A percentile compares a stretch with the other conserved stretches of the same genome.
Conservation (phyloP, 2,329 filamentous ascomycete genomes). For the Colletotrichum sp. region DNA sequence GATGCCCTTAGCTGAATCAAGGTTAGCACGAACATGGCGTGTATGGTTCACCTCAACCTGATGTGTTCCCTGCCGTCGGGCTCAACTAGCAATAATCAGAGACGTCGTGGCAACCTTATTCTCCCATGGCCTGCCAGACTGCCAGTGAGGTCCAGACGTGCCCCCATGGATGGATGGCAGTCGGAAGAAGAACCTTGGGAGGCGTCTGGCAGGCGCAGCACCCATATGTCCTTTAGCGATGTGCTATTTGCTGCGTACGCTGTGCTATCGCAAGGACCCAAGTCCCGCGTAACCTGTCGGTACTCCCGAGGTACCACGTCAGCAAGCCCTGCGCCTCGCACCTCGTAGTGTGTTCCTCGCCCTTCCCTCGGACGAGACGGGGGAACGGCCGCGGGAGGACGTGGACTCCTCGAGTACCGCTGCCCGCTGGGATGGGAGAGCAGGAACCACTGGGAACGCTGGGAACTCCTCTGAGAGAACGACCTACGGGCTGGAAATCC, state of each 20-base stretch:
- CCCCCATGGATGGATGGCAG: neutral
- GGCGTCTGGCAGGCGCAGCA: neutral
- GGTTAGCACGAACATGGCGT: neutral
- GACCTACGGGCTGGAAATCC: neutral
- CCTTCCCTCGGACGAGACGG: neutral
- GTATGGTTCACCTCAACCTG: neutral
- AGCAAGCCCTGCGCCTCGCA: conserved; percentile 4
- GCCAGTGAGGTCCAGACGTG: too few relatives aligned
- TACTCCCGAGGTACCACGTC: conserved; percentile 1
- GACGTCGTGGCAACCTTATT: neutral
- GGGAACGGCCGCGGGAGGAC: neutral
- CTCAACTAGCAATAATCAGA: neutral
- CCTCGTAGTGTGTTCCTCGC: neutral
- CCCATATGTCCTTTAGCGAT: neutral
- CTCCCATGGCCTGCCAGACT: neutral
- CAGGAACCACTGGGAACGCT: conserved; percentile 7
- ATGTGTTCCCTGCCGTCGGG: neutral
- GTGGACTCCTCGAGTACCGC: neutral
- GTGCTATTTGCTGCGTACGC: neutral
- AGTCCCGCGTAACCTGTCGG: neutral
- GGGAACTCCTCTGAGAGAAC: neutral
- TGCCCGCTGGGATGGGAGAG: neutral
- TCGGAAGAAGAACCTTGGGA: neutral
- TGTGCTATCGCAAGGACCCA: neutral
- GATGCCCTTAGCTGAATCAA: neutral